Conservation (phyloP, 768 basidiomycete genomes). For the Suillus fuscotomentosus region DNA sequence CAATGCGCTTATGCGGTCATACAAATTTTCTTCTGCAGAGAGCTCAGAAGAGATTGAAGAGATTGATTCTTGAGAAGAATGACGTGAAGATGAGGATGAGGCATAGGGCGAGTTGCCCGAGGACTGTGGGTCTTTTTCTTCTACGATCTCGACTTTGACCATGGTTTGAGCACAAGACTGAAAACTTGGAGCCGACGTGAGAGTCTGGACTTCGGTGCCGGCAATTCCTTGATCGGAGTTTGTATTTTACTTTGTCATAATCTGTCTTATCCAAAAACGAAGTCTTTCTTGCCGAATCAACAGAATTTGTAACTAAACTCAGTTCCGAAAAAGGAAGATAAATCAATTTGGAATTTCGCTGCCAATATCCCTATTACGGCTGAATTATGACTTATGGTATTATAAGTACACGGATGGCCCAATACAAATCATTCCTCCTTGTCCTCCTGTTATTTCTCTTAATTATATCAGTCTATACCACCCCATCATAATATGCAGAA, state of each 20-base stretch:
- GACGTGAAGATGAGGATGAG: constrained; percentile 72
- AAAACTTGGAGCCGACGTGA: constrained; percentile 14
- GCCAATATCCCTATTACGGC: constrained; percentile 2
- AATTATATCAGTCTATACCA: constrained; percentile 25
- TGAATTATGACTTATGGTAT: constrained; percentile 2
- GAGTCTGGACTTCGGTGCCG: constrained; percentile 29
- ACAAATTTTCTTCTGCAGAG: constrained; percentile 75
- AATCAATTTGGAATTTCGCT: not conserved
- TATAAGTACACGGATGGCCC: constrained; percentile 11
- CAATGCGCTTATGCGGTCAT: constrained; percentile 87
- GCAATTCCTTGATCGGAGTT: constrained; percentile 8
- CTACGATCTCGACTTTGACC: constrained; percentile 93
- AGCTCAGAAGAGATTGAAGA: constrained; percentile 75
- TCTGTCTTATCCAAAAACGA: not conserved
- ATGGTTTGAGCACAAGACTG: constrained; percentile 40
- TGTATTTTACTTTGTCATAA: not conserved
- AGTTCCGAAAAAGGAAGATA: not conserved
- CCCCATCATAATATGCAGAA: constrained; percentile 29
- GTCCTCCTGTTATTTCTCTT: constrained; percentile 18
- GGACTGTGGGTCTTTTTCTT: constrained; percentile 68
- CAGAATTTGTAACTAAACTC: not conserved
- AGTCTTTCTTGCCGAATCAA: not conserved
- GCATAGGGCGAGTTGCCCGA: constrained; percentile 63
- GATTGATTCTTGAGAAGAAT: constrained; percentile 67
- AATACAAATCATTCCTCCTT: constrained; percentile 10